Conservation (phyloP, 1,284 basidiomycete genomes). For the Apiotrichum domesticum region DNA sequence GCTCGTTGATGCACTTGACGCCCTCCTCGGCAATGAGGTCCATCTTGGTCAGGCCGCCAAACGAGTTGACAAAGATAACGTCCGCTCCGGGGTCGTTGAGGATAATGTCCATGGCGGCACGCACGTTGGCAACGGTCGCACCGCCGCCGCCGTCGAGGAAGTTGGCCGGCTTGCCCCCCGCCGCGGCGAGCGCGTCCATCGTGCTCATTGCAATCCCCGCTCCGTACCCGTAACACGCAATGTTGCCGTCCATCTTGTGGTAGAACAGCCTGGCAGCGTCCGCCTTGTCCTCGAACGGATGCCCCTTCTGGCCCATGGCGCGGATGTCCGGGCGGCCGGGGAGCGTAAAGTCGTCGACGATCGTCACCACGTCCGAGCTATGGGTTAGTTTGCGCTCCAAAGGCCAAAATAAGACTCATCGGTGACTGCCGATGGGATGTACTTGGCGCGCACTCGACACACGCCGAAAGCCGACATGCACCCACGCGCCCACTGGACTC, state of each 20-base stretch:
- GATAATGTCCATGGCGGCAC: conserved; percentile 20
- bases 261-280: conserved; percentile 16
- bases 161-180: conserved; percentile 22
- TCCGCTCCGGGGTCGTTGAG: conserved; percentile 19
- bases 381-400: no score
- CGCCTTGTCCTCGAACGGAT: conserved; percentile 15
- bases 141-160: conserved; percentile 31
- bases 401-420: no score
- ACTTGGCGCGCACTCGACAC: no score
- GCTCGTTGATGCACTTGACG: conserved; percentile 6
- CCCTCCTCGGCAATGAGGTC: conserved; percentile 20
- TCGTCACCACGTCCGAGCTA: conserved; percentile 4
- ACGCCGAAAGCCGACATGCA: neutral
- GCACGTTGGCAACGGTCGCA: conserved; percentile 23
- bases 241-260: conserved; percentile 20
- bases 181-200: conserved; percentile 21
- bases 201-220: conserved; percentile 26
- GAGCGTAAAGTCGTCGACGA: conserved; percentile 7
- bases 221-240: conserved; percentile 18
- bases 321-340: conserved; percentile 1
- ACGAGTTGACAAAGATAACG: conserved; percentile 27
- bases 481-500: neutral
- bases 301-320: neutral
- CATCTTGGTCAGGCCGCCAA: conserved; percentile 26
- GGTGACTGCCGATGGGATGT: no score